Conservation (phyloP, 306 rosid species). For the Macrotyloma uniflorum region DNA sequence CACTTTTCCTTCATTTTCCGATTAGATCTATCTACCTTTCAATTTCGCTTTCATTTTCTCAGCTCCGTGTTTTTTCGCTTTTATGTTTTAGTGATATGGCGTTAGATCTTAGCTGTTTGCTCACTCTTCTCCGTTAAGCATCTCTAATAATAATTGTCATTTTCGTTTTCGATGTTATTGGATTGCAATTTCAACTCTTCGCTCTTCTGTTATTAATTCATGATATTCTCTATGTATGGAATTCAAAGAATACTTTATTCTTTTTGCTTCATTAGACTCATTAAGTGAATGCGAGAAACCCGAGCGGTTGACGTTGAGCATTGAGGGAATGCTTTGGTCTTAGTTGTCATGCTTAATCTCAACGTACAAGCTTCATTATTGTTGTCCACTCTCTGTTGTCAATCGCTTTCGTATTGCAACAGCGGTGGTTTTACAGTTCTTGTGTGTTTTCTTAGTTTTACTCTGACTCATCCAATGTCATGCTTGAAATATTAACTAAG, state of each 20-base stretch:
- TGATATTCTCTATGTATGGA: background rate
- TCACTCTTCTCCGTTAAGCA: background rate
- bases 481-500: background rate
- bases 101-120: slow-evolving; percentile 37
- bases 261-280: background rate
- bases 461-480: background rate
- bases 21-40: slow-evolving; percentile 63
- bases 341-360: background rate
- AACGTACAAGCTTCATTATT: background rate
- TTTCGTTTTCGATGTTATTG: background rate
- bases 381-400: background rate
- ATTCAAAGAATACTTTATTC: background rate
- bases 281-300: background rate
- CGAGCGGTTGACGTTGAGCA: background rate
- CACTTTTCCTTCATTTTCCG: slow-evolving; percentile 12
- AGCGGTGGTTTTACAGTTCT: background rate
- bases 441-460: background rate
- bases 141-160: background rate
- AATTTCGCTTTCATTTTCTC: slow-evolving; percentile 20
- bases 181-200: slow-evolving; percentile 29
- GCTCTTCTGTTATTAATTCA: background rate
- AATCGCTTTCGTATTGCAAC: background rate
- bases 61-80: slow-evolving; percentile 8
- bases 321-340: slow-evolving; percentile 1
- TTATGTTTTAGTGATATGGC: background rate